These are phyloP conservation scores for Gossypium lobatum DNA, from an alignment of 441 rosid genomes.

Conservation along the genomic window DNA sequence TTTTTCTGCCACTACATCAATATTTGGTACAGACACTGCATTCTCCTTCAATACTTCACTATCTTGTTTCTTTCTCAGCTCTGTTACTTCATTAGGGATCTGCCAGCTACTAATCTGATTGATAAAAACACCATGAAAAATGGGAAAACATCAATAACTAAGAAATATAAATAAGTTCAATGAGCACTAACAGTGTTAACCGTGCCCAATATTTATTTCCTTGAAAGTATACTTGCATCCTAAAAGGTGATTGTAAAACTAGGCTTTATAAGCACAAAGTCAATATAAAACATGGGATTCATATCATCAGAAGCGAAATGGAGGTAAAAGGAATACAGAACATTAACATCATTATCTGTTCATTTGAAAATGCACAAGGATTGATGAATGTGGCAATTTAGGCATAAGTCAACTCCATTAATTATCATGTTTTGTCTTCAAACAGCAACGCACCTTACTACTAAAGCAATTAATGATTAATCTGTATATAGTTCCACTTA, in stretches of 20 bases:
- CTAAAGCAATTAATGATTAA: neutral
- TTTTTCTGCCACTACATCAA: constrained; percentile 47
- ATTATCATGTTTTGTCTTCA: neutral
- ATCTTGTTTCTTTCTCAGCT: constrained; percentile 62
- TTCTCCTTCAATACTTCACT: constrained; percentile 44
- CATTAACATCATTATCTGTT: neutral
- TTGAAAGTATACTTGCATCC: neutral
- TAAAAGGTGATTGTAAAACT: neutral
- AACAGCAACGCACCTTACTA: neutral
- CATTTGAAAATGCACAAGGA: neutral
- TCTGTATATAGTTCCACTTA: neutral
- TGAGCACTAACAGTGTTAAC: neutral
- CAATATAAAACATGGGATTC: neutral
- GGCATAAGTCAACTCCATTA: neutral
- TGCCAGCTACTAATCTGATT: constrained; percentile 96
- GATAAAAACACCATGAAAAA: constrained; percentile 11
- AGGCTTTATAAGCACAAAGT: neutral
- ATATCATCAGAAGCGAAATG: neutral
- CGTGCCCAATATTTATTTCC: neutral
- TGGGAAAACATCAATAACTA: neutral
- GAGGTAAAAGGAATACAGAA: neutral
- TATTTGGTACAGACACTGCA: constrained; percentile 28
- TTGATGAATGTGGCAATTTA: neutral
- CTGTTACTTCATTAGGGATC: constrained; percentile 77
- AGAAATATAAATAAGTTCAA: neutral